Percentiles rank a stretch among this genome's conserved stretches.
These are phyloP conservation scores for Apiospora arundinis DNA, from an alignment of 2,329 filamentous ascomycete species.

Conservation along the genomic window DNA sequence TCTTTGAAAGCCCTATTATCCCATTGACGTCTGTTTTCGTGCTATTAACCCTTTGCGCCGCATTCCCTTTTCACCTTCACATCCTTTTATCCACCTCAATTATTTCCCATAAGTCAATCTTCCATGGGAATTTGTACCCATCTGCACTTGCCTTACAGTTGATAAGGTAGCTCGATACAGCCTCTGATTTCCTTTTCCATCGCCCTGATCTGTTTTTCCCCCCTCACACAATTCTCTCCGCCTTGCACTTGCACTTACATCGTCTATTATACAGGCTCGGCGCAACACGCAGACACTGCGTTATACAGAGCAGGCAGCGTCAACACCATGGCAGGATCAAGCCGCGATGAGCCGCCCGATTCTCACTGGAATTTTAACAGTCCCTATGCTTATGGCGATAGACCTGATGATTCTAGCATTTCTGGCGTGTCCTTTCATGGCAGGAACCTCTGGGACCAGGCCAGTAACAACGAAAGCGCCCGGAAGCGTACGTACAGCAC, in stretches of 20 bases:
- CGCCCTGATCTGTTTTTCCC: not conserved
- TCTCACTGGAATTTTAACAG: not conserved
- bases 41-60: not conserved
- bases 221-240: not conserved
- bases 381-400: no score
- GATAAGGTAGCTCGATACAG: not conserved
- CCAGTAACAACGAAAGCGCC: conserved; percentile 18
- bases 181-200: not conserved
- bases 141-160: not conserved
- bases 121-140: not conserved
- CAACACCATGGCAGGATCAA: not conserved
- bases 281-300: not conserved
- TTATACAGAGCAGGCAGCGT: not conserved
- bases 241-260: not conserved
- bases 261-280: not conserved
- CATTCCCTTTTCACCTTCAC: not conserved
- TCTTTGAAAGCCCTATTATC: not conserved
- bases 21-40: conserved; percentile 6
- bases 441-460: not conserved
- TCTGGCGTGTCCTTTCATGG: not conserved
- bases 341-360: not conserved
- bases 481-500: conserved; percentile 38
- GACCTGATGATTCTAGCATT: not conserved
- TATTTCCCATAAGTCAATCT: not conserved
- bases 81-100: not conserved